phyloP scores from a whole-genome alignment of 1,284 basidiomycete species.

The Trichosporon coremiiforme region DNA sequence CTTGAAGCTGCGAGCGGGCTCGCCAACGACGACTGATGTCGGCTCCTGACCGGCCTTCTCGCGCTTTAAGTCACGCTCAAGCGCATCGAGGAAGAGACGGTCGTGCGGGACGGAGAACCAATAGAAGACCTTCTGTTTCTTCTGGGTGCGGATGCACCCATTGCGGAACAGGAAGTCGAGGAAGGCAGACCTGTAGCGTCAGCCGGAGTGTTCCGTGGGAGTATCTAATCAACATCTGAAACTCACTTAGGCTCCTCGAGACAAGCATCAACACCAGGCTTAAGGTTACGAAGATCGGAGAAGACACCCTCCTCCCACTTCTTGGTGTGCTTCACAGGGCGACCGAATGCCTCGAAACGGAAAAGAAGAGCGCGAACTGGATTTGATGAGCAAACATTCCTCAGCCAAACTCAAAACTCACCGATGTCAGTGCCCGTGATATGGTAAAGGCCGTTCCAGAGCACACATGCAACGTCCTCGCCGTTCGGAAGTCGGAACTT shows the following conservation, averaged over 20 bases:
- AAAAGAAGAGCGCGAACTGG: conserved; percentile 80
- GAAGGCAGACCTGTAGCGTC: conserved; percentile 59
- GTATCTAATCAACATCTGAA: neutral
- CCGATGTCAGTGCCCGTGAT: conserved; percentile 76
- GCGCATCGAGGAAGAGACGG: conserved; percentile 88
- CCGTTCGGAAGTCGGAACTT: conserved; percentile 79
- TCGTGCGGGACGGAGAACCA: conserved; percentile 91
- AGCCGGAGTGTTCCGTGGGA: neutral
- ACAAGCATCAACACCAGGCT: conserved; percentile 84
- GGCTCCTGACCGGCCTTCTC: conserved; percentile 84
- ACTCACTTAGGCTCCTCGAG: conserved; percentile 84
- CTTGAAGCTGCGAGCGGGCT: conserved; percentile 67
- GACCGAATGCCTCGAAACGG: conserved; percentile 80
- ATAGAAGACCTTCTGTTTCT: conserved; percentile 85
- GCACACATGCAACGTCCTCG: conserved; percentile 83
- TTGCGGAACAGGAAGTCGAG: conserved; percentile 90
- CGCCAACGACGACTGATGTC: conserved; percentile 72
- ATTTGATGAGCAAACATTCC: conserved; percentile 6
- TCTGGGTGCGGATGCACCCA: conserved; percentile 91
- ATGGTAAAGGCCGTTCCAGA: conserved; percentile 85
- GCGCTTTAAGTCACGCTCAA: conserved; percentile 88
- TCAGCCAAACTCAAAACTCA: conserved; percentile 35
- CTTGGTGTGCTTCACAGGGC: conserved; percentile 52
- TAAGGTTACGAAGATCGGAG: conserved; percentile 83
- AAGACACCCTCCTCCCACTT: conserved; percentile 82